Percentiles rank a stretch among this genome's conserved stretches.
Conservation (phyloP, 805 yeast species). For the Metschnikowia cubensis region DNA sequence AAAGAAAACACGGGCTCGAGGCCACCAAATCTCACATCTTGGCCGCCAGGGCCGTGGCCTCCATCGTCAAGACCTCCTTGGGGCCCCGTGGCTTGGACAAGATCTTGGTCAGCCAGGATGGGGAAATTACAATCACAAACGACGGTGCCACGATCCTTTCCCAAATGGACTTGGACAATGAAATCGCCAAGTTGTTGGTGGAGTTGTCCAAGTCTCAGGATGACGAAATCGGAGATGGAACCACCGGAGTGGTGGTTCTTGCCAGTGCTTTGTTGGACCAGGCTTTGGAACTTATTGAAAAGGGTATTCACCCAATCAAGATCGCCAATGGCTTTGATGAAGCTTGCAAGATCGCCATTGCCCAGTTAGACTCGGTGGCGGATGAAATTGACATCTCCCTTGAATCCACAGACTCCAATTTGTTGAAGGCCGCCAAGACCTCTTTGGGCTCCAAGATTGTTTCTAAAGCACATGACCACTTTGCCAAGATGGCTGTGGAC, state of each 20-base stretch:
- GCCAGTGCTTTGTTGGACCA: constrained; percentile 94
- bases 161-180: constrained; percentile 94
- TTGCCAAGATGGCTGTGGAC: constrained; percentile 96
- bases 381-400: constrained; percentile 55
- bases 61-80: constrained; percentile 84
- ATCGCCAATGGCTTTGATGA: constrained; percentile 97
- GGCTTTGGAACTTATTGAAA: constrained; percentile 89
- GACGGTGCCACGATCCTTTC: constrained; percentile 97
- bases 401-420: constrained; percentile 49
- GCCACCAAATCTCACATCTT: constrained; percentile 75
- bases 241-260: constrained; percentile 96
- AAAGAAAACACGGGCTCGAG: constrained; percentile 47
- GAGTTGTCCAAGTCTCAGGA: constrained; percentile 94
- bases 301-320: constrained; percentile 95
- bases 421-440: constrained; percentile 89
- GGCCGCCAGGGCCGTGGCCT: constrained; percentile 93
- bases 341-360: constrained; percentile 89
- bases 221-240: constrained; percentile 98
- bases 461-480: constrained; percentile 86
- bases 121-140: constrained; percentile 95
- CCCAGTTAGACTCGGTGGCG: constrained; percentile 68
- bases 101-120: constrained; percentile 91
- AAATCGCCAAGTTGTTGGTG: constrained; percentile 91
- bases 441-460: constrained; percentile 95
- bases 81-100: constrained; percentile 99